Base-by-base conservation (phyloP, 2,329 filamentous ascomycete genomes). In the Didymosphaeria variabile region DNA sequence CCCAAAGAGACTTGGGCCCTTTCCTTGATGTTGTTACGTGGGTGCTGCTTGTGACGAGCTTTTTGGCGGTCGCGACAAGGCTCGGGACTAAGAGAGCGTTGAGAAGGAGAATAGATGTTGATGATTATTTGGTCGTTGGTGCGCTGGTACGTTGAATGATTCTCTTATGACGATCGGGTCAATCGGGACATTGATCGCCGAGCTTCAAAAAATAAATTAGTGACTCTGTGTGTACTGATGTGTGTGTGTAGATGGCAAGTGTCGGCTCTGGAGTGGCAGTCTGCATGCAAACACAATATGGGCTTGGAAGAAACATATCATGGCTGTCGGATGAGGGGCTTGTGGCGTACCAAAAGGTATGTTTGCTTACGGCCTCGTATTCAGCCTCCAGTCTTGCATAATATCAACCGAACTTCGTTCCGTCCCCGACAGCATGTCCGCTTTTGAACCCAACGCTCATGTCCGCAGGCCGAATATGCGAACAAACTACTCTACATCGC, bases 1-100 rank as follows among this genome's bases (percentile, higher is more conserved):
- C 72, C 21, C 64, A 63, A 31, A 52, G 68, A 46, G 60, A 75
- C 55, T 55, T 76, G 51, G 75, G 75, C n/a, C 75, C 73, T 19
- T 77, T 72, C 51, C 55, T 77, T 51, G 70, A 77, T 55, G 75
- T 77, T 50, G 66, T 77, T 56, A 75, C 72, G 52, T 77, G 75
- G 75, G 65, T 76, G 40, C 60, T 77, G 15, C 61, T 77, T 19
- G 74, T 77, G 46, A 77, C 74, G 50, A 74, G 71, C 17, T 70
- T 66, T 17, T 56, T 77, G 55, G 74, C 74, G 26, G 75, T 77
- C 9, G 60, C 74, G 49, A 77, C 73, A 40, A 67, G 74, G 34
- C 63, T 77, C 21, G 66, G 76, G 31, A 77, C 75, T 23, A 77
- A 77, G 64, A 67, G 69, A 38, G 75, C 74, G 21, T 54, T 77